A percentile compares a stretch with the other conserved stretches of the same genome.
phyloP scores from a whole-genome alignment of 495 filamentous ascomycete species.

The Podospora pseudocomata region DNA sequence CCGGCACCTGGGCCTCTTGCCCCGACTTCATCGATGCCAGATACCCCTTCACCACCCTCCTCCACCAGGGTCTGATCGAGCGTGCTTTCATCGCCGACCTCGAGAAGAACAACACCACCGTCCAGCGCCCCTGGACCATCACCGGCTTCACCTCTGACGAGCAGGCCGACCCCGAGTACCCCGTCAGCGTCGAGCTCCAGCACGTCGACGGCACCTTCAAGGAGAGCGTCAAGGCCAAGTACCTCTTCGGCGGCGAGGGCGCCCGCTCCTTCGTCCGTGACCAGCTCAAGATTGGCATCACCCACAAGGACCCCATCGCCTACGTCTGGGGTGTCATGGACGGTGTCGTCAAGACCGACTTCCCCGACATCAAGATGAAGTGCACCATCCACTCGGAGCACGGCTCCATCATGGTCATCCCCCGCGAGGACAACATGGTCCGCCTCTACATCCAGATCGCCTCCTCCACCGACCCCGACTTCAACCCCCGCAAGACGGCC shows the following conservation, averaged over 20 bases:
- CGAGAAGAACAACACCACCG: conserved; percentile 51
- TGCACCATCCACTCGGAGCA: conserved; percentile 70
- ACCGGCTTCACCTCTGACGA: conserved; percentile 60
- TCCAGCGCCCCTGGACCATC: conserved; percentile 60
- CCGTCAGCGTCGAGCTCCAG: conserved; percentile 64
- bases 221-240: conserved; percentile 54
- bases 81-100: conserved; percentile 67
- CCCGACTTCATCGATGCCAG: conserved; percentile 70
- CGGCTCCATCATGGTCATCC: conserved; percentile 74
- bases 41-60: conserved; percentile 70
- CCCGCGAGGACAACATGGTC: conserved; percentile 70
- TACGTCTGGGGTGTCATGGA: conserved; percentile 77
- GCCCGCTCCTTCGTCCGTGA: conserved; percentile 57
- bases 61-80: conserved; percentile 75
- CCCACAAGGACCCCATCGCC: conserved; percentile 60
- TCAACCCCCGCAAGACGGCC: conserved; percentile 57
- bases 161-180: conserved; percentile 55
- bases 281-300: conserved; percentile 59
- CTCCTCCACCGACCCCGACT: conserved; percentile 60
- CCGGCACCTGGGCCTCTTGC: conserved; percentile 66
- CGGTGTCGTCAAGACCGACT: conserved; percentile 70
- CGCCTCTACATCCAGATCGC: conserved; percentile 74
- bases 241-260: conserved; percentile 59
- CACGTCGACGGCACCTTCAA: conserved; percentile 67
- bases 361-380: conserved; percentile 86